phyloP scores from a whole-genome alignment of 2,329 filamentous ascomycete genomes.

The Trichoderma arundinaceum region DNA sequence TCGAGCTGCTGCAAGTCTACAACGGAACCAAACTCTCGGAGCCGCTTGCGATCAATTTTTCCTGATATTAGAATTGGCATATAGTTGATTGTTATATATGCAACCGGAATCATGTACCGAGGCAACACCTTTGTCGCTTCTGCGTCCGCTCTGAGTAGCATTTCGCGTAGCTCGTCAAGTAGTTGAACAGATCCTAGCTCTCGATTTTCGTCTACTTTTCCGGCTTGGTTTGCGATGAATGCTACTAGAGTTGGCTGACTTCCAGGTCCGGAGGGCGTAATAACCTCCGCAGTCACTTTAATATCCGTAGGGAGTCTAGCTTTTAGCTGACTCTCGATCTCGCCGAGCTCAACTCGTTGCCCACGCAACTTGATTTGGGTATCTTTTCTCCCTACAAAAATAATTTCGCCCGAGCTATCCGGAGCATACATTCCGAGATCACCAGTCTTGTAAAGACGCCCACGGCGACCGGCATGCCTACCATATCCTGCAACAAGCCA shows the following conservation, averaged over 20 bases:
- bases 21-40: constrained; percentile 4
- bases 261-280: neutral
- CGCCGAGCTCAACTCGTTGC: constrained; percentile 37
- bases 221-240: neutral
- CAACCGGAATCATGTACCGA: constrained; percentile 12
- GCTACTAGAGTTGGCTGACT: neutral
- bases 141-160: neutral
- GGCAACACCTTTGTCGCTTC: neutral
- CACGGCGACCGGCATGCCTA: constrained; percentile 27
- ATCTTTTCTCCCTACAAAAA: constrained; percentile 35
- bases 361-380: constrained; percentile 36
- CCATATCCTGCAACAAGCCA: constrained; percentile 32
- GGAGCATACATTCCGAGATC: constrained; percentile 35
- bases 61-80: constrained; percentile 8
- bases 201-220: neutral
- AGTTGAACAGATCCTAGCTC: neutral
- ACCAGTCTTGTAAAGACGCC: constrained; percentile 35
- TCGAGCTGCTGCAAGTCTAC: neutral
- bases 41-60: constrained; percentile 6
- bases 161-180: neutral
- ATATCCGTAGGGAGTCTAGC: constrained; percentile 45
- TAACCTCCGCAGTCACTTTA: constrained; percentile 51
- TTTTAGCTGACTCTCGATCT: constrained; percentile 34
- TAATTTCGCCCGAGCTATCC: constrained; percentile 26
- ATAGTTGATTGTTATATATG: constrained; percentile 3